Conservation (phyloP, 352 stramenopile genomes). For the Globisporangium recalcitrans region DNA sequence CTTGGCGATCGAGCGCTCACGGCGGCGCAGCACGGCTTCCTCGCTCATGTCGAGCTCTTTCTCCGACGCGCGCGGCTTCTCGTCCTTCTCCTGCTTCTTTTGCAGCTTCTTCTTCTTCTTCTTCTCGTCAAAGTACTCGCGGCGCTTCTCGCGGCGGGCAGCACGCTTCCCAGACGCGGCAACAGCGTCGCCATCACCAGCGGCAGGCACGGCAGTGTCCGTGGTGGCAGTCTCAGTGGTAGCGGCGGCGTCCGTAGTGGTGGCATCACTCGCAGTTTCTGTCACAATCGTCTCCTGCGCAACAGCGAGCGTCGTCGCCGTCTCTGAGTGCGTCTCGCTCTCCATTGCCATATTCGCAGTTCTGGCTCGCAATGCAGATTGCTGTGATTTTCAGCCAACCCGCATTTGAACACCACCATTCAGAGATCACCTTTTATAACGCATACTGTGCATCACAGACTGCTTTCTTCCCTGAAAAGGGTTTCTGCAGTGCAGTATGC, state of each 20-base stretch:
- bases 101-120: slow-evolving; percentile 86
- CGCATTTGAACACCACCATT: neutral
- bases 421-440: neutral
- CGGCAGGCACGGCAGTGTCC: neutral
- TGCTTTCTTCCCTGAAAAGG: neutral
- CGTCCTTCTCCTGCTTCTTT: slow-evolving; percentile 36
- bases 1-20: slow-evolving; percentile 60
- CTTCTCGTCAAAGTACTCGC: slow-evolving; percentile 63
- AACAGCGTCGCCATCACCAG: slow-evolving; percentile 8
- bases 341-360: neutral
- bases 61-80: slow-evolving; percentile 24
- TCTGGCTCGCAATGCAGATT: neutral
- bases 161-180: slow-evolving; percentile 37
- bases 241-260: neutral
- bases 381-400: neutral
- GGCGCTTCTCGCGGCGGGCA: slow-evolving; percentile 55
- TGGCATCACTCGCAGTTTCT: neutral
- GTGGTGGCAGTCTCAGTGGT: neutral
- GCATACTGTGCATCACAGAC: neutral
- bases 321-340: neutral
- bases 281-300: neutral
- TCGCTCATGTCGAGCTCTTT: slow-evolving; percentile 79
- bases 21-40: slow-evolving; percentile 55
- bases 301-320: neutral
- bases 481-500: no score